Evolutionary conservation across 371 early-diverging fungal species (phyloP), one percentile per base, ranked within the genome.

Genomic region (Mortierella sp.): DNA sequence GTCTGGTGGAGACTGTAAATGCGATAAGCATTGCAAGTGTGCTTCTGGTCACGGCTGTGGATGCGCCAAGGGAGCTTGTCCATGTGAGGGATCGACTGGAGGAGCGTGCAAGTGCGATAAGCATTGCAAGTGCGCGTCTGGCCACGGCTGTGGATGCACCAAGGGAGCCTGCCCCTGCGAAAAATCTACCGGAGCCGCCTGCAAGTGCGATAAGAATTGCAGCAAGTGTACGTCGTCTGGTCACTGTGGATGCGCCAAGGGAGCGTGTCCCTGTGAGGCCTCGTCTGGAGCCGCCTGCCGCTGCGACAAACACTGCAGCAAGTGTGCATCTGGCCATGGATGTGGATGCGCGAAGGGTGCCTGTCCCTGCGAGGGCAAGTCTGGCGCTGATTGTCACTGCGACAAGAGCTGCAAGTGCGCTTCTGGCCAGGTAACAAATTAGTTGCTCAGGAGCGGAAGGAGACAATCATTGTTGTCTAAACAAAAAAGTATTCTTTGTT

Each of bases 71-170:
- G 34, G 79, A 31, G 82, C 71, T n/a, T 85, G 85, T 52, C 71
- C 73, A 0, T 85, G 81, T 47, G 82, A 81, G 79, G 74, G 73
- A 2, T 47, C 58, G 28, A 50, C 77, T 28, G 74, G 78, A 1
- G 75, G 44, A 1, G 79, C 76, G 21, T 84, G 84, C 84, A 77
- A 81, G 72, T 84, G 84, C 44, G 74, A 55, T 47, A 63, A 73
- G 16, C 4, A 38, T 65, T 84, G 85, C 48, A 42, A 80, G 65
- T 80, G 80, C 68, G 57, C 83, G n/a, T 52, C 77, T 55, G 70
- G 38, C 21, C 38, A 57, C 34, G 72, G 72, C 0, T 81, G 81
- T 63, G 81, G 81, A 50, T 81, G 76, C 70, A 42, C 47, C 68
- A 65, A 75, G 52, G 75, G 75, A 24, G 54, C 54, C 8, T 54